Base-by-base conservation (phyloP, 306 rosid species). In the Vigna angularis region DNA sequence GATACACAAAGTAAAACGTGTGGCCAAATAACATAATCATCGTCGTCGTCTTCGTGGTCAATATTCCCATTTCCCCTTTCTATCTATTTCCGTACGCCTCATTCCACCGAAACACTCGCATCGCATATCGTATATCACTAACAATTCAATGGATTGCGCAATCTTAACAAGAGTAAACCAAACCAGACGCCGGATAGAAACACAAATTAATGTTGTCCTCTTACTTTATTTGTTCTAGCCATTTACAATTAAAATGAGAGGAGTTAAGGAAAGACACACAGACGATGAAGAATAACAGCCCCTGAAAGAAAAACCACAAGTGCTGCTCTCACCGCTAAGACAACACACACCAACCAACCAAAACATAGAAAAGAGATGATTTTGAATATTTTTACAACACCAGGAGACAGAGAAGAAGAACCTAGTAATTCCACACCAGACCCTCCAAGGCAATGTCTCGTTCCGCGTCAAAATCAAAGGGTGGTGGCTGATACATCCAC, bases 401-500 rank as follows among this genome's bases (percentile, higher is more conserved):
- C 4, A 14, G 59, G 11, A 2, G 30, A 17, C 4, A 28, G 1
- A 9, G 9, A 26, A 16, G 51, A 38, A 16, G 32, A 38, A 65
- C 14, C 70, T 72, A 71, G 48, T 73, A 73, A 22, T 58, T 73
- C 57, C 45, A 73, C 24, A 44, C 7, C 12, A 59, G 28, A 68
- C 14, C 30, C 40, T 68, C 57, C 2, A 68, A 68, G 16, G 1
- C 1, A 34, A 4, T 15, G 14, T 42, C 14, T 6, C 24, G 40
- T 68, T 68, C 90, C 70, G 83, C 32, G 73, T 72, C 74, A 80
- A 91, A 88, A 69, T 87, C 89, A 86, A 62, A 32, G 3, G 98
- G 91, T 34, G 91, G 93, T 15, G 34, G 64, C 48, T 88, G 89
- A 34, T 81, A 87, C 65, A 79, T 81, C 97, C 99, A 96, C 0